phyloP scores from a whole-genome alignment of 2,329 filamentous ascomycete species.

The Claviceps sp. region DNA sequence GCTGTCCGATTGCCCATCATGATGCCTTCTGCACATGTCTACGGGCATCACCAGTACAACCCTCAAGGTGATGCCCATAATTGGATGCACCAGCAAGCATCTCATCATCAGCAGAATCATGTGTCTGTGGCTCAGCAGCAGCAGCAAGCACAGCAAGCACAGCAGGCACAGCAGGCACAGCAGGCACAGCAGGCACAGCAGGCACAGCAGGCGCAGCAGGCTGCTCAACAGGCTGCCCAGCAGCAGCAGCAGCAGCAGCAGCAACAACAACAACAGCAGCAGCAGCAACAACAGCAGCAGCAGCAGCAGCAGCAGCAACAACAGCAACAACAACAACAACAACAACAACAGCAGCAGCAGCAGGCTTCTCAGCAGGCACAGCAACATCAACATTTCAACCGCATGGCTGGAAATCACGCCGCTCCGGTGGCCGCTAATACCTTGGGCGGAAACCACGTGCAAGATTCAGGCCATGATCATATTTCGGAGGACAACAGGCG shows the following conservation, averaged over 20 bases:
- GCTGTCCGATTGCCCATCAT: conserved; percentile 26
- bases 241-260: conserved; percentile 30
- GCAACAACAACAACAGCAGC: conserved; percentile 11
- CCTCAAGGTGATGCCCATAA: conserved; percentile 46
- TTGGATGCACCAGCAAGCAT: conserved; percentile 55
- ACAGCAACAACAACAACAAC: conserved; percentile 29
- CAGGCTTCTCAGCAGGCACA: conserved; percentile 22
- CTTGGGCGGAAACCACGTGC: conserved; percentile 34
- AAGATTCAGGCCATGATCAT: conserved; percentile 48
- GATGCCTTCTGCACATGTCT: conserved; percentile 51
- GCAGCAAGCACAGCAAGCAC: conserved; percentile 6
- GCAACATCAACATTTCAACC: conserved; percentile 54
- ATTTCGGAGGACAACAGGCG: conserved; percentile 82
- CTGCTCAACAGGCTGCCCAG: conserved; percentile 27
- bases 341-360: conserved; percentile 12
- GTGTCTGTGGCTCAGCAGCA: conserved; percentile 40
- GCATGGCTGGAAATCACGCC: conserved; percentile 54
- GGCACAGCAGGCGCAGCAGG: conserved; percentile 9
- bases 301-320: conserved; percentile 23
- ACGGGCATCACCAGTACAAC: conserved; percentile 54
- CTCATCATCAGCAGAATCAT: conserved; percentile 46
- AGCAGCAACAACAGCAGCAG: conserved; percentile 7
- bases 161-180: conserved; percentile 2
- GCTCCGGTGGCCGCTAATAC: conserved; percentile 28
- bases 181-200: not conserved